Evolutionary conservation across 768 basidiomycete species (phyloP).

Genomic region (Auricularia sp.): DNA sequence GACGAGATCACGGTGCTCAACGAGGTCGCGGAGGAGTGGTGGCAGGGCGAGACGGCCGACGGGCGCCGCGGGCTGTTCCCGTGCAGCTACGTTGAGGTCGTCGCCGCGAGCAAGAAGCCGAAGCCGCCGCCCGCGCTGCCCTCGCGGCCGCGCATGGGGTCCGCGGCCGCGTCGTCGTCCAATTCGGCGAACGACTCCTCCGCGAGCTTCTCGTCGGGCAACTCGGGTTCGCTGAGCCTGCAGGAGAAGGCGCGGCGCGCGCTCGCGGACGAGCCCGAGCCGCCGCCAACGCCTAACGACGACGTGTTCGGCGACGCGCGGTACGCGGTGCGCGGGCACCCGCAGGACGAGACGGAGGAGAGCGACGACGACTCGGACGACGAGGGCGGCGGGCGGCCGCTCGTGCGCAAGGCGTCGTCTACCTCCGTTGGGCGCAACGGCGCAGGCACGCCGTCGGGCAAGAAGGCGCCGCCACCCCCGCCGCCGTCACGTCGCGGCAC

Average conservation of each 20-base stretch:
- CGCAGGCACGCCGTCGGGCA: constrained; percentile 16
- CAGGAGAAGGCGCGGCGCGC: constrained; percentile 13
- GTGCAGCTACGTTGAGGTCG: constrained; percentile 53
- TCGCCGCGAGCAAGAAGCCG: constrained; percentile 16
- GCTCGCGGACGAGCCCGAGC: constrained; percentile 16
- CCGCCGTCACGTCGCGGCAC: constrained; percentile 43
- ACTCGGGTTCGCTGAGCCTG: constrained; percentile 12
- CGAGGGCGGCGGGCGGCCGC: constrained; percentile 7
- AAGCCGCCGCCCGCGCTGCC: constrained; percentile 23
- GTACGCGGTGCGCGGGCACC: constrained; percentile 14
- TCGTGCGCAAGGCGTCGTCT: neutral
- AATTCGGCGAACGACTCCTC: neutral
- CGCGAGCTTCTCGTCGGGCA: constrained; percentile 4
- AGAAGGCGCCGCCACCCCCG: constrained; percentile 53
- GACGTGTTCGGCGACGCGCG: constrained; percentile 14
- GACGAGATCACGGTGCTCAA: constrained; percentile 66
- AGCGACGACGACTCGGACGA: constrained; percentile 15
- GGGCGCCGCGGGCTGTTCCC: constrained; percentile 70
- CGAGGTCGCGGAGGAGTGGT: constrained; percentile 85
- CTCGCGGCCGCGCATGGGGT: constrained; percentile 12
- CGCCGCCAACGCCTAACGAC: constrained; percentile 19
- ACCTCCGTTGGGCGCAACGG: neutral
- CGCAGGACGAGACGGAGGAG: constrained; percentile 18
- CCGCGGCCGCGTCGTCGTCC: neutral
- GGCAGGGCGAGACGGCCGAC: constrained; percentile 61